Base-by-base conservation (phyloP, 75 land plant species). In the Gnetum montanum region DNA sequence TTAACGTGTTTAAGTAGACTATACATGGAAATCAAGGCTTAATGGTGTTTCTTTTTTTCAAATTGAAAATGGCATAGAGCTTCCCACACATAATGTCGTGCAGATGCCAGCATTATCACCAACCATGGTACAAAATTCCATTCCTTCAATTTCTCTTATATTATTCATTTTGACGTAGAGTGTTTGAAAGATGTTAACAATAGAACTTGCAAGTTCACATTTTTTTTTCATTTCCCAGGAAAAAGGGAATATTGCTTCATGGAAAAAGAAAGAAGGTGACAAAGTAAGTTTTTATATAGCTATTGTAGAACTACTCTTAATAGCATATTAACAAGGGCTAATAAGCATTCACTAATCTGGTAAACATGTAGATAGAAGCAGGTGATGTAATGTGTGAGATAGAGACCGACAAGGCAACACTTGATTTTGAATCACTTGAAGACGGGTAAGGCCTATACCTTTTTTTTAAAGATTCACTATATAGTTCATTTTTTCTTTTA, bases 201-300 rank as follows among this genome's bases (percentile, higher is more conserved):
- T 29, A 13, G 3, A 40, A 26, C 2, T 22, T 55, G 30, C 43
- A 54, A 27, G 23, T 40, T 16, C 8, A 34, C n/a, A 30, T 5
- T 48, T n/a, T 59, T 13, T 28, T 16, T 26, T 36, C 40, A 13
- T 35, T 37, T 7, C 18, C 6, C 80, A 94, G 98, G 81, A 58
- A 59, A 90, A 94, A 72, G 98, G 98, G 12, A 94, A 89, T 54
- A 83, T 94, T 80, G 80, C 83, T 43, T 73, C 69, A 44, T 89
- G 98, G 96, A 85, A 66, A 65, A 94, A 94, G 72, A 94, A 83
- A 53, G 98, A 94, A 67, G 98, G 98, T 19, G 98, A 94, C 46
- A 73, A 82, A 85, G 98, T 86, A 10, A 31, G 35, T 34, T 60
- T 4, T 1, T 2, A 25, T 36, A 19, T 29, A 31, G 34, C 54